Evolutionary conservation across 2,329 filamentous ascomycete genomes (phyloP).

Genomic region (Trichoderma simmonsii): DNA sequence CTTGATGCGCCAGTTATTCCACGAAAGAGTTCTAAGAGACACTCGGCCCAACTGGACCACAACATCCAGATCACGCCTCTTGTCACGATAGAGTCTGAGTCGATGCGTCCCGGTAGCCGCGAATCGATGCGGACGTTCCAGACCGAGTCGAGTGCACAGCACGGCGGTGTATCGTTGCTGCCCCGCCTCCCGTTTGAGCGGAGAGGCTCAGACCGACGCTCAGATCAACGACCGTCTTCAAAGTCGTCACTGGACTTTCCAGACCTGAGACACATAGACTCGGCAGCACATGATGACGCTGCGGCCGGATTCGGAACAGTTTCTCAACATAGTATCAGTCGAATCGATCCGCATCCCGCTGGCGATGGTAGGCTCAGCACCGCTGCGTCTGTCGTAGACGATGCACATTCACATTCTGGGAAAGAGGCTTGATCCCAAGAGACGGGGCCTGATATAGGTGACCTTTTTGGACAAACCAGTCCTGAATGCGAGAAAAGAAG

Average conservation of each 20-base stretch:
- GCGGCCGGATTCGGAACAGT: slow-evolving; percentile 57
- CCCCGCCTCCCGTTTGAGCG: slow-evolving; percentile 55
- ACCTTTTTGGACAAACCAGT: neutral
- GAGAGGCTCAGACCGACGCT: slow-evolving; percentile 52
- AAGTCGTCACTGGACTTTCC: slow-evolving; percentile 50
- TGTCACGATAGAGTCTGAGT: slow-evolving; percentile 28
- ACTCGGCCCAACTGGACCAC: slow-evolving; percentile 40
- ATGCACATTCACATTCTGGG: slow-evolving; percentile 12
- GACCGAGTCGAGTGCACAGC: neutral
- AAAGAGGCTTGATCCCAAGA: neutral
- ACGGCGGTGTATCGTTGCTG: slow-evolving; percentile 22
- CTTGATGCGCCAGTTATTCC: slow-evolving; percentile 58
- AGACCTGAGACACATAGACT: slow-evolving; percentile 43
- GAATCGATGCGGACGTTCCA: slow-evolving; percentile 13
- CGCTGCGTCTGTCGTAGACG: slow-evolving; percentile 56
- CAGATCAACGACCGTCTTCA: slow-evolving; percentile 50
- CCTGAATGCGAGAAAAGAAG: neutral
- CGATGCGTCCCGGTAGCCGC: slow-evolving; percentile 22
- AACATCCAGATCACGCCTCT: slow-evolving; percentile 35
- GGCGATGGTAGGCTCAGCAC: slow-evolving; percentile 49
- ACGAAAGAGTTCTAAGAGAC: slow-evolving; percentile 68
- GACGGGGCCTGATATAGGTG: no score
- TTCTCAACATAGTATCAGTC: slow-evolving; percentile 54
- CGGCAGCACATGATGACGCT: slow-evolving; percentile 42
- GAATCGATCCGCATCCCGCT: slow-evolving; percentile 47